A percentile compares a stretch with the other conserved stretches of the same genome.
These are phyloP conservation scores for Trichopus zeylanicus DNA, from an alignment of 116 monocot species.

Conservation along the genomic window DNA sequence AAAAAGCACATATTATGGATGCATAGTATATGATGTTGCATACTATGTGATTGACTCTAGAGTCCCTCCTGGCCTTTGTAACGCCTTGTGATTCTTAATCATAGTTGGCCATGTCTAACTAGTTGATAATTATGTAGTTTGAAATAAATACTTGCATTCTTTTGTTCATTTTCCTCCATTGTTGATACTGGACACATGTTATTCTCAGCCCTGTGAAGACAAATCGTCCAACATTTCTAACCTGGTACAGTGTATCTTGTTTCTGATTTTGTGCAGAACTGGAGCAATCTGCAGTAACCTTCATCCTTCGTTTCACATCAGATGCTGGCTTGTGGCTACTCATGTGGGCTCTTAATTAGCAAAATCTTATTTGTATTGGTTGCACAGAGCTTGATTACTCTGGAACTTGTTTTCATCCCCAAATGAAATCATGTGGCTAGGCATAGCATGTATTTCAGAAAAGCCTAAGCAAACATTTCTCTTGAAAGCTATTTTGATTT, in stretches of 20 bases:
- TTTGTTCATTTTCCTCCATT: not conserved
- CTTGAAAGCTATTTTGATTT: no score
- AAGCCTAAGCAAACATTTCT: no score
- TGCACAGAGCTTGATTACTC: not conserved
- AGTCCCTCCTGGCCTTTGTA: no score
- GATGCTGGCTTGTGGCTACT: not conserved
- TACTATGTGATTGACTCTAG: no score
- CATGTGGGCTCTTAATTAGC: not conserved
- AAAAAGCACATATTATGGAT: no score
- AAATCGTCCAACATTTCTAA: not conserved
- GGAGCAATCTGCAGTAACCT: not conserved
- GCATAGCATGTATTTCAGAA: not conserved
- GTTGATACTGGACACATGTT: not conserved
- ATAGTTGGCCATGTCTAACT: no score
- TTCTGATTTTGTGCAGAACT: not conserved
- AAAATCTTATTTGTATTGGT: not conserved
- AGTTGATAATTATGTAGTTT: no score
- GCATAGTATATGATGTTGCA: no score
- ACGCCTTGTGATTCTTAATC: no score
- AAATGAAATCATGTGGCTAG: not conserved
- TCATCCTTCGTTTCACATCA: no score
- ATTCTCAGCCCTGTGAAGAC: not conserved
- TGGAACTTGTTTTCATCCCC: not conserved
- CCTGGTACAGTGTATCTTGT: not conserved
- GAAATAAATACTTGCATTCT: not conserved